Conservation (phyloP, 2,329 filamentous ascomycete genomes). For the Aspergillus pseudoviridinutans region DNA sequence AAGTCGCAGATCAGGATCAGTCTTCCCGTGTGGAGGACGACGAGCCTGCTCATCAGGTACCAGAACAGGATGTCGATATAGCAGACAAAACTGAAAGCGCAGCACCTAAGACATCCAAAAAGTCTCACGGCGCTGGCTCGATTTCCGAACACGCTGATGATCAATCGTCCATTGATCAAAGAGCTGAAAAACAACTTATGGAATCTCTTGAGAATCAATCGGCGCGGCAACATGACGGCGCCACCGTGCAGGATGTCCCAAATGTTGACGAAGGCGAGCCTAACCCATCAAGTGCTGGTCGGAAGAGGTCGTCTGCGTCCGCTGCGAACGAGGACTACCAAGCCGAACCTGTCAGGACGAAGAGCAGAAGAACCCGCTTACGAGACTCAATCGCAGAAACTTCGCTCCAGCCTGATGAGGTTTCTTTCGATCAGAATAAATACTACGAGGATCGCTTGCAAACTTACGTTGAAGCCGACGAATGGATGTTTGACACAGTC, state of each 20-base stretch:
- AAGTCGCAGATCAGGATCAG: slow-evolving; percentile 14
- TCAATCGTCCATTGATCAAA: slow-evolving; percentile 32
- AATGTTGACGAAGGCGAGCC: slow-evolving; percentile 26
- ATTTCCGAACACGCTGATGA: slow-evolving; percentile 24
- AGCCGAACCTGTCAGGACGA: slow-evolving; percentile 52
- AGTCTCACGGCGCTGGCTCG: slow-evolving; percentile 9
- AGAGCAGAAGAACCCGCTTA: slow-evolving; percentile 59
- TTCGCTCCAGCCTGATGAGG: slow-evolving; percentile 42
- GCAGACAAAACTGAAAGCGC: slow-evolving; percentile 9
- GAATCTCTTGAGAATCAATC: slow-evolving; percentile 33
- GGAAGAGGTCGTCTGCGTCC: slow-evolving; percentile 60
- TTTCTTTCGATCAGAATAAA: slow-evolving; percentile 50
- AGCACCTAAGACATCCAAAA: slow-evolving; percentile 9
- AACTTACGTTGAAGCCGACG: slow-evolving; percentile 52
- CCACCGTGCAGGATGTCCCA: slow-evolving; percentile 18
- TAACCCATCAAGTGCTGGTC: slow-evolving; percentile 41
- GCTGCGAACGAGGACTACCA: slow-evolving; percentile 54
- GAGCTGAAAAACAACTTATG: slow-evolving; percentile 35
- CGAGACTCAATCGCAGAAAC: slow-evolving; percentile 54
- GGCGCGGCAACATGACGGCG: slow-evolving; percentile 15
- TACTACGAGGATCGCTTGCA: slow-evolving; percentile 55
- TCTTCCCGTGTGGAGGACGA: slow-evolving; percentile 7
- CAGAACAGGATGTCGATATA: slow-evolving; percentile 16
- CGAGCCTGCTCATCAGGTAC: background rate
- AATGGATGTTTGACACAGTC: slow-evolving; percentile 54